Percentiles rank a stretch among this genome's conserved stretches.
phyloP scores from a whole-genome alignment of 805 yeast species.

The Brettanomyces nanus region DNA sequence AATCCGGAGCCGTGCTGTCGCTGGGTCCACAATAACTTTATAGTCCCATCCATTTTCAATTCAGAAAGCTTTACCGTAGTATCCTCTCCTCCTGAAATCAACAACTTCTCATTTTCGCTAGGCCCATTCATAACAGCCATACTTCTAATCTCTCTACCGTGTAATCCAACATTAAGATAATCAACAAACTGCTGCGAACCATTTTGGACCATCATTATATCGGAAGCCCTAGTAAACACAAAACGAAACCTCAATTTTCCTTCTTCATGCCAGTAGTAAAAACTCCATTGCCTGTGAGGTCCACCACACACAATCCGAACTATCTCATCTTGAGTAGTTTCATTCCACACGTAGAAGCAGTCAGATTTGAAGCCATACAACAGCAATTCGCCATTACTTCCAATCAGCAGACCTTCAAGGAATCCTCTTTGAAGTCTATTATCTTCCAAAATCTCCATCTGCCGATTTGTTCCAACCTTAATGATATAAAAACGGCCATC shows the following conservation, averaged over 20 bases:
- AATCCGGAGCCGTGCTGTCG: conserved; percentile 85
- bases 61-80: conserved; percentile 61
- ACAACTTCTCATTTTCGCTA: conserved; percentile 28
- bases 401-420: conserved; percentile 62
- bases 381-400: conserved; percentile 33
- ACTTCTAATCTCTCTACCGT: conserved; percentile 87
- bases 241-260: conserved; percentile 32
- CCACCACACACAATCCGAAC: conserved; percentile 80
- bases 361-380: conserved; percentile 80
- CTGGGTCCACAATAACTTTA: conserved; percentile 49
- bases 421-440: conserved; percentile 70
- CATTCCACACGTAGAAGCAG: conserved; percentile 74
- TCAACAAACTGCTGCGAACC: conserved; percentile 15
- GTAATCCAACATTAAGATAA: conserved; percentile 55
- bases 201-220: conserved; percentile 32
- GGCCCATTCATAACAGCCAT: conserved; percentile 40
- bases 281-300: conserved; percentile 77
- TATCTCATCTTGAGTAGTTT: conserved; percentile 63
- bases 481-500: conserved; percentile 56
- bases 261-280: conserved; percentile 22
- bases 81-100: conserved; percentile 86
- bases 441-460: conserved; percentile 20
- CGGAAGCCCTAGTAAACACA: conserved; percentile 51
- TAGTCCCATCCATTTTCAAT: conserved; percentile 31
- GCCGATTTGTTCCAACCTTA: conserved; percentile 13